A percentile compares a stretch with the other conserved stretches of the same genome.
Conservation (phyloP, 225 moss, liverwort and hornwort species). For the Physcomitrellopsis africana region DNA sequence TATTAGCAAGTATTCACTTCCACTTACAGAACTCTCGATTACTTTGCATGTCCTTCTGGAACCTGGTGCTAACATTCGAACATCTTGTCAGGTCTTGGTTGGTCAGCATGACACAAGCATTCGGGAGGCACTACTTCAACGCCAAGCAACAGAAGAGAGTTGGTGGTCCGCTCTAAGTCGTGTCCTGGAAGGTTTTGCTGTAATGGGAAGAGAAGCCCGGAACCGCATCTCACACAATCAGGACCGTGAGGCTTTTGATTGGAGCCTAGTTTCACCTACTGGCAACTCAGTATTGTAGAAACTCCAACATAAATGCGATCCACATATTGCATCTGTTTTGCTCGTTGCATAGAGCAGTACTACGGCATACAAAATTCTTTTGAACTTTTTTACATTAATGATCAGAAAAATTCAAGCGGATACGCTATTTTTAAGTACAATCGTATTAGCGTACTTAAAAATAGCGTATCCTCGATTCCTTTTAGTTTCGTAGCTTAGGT, state of each 20-base stretch:
- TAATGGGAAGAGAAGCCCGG: conserved; percentile 53
- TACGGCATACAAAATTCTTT: neutral
- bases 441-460: too few species aligned
- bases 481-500: neutral
- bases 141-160: conserved; percentile 47
- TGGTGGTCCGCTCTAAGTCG: conserved; percentile 58
- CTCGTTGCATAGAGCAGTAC: conserved; percentile 2
- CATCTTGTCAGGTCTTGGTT: conserved; percentile 49
- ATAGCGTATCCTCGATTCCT: neutral
- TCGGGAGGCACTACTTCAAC: conserved; percentile 43
- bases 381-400: neutral
- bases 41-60: conserved; percentile 19
- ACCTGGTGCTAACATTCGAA: conserved; percentile 6
- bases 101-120: conserved; percentile 58
- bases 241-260: conserved; percentile 55
- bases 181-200: conserved; percentile 58
- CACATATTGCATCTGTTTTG: conserved; percentile 4
- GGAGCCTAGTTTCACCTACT: conserved; percentile 54
- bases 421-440: neutral
- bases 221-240: conserved; percentile 32
- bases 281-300: conserved; percentile 49
- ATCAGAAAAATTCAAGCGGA: neutral
- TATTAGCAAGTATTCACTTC: neutral
- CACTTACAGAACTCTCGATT: neutral
- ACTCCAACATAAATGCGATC: neutral